Evolutionary conservation across 768 basidiomycete species (phyloP).

Genomic region (Pholiota conissans): DNA sequence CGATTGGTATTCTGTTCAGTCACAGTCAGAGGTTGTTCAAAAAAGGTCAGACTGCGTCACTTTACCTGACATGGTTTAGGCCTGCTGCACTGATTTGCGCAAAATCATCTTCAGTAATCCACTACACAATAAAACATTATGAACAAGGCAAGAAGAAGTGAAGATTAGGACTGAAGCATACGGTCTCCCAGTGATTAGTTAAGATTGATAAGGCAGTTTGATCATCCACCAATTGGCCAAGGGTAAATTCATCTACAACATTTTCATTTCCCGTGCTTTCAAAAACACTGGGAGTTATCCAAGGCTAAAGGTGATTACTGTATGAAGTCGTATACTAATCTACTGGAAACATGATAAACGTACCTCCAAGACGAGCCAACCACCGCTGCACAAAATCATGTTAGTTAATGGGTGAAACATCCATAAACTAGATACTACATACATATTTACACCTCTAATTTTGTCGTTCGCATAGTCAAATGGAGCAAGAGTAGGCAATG

Average conservation of each 20-base stretch:
- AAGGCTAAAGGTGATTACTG: slow-evolving; percentile 21
- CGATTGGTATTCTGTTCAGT: slow-evolving; percentile 58
- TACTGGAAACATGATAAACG: background rate
- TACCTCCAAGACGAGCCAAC: slow-evolving; percentile 29
- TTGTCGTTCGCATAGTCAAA: slow-evolving; percentile 24
- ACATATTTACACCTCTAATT: slow-evolving; percentile 29
- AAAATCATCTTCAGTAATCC: slow-evolving; percentile 70
- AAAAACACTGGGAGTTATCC: slow-evolving; percentile 29
- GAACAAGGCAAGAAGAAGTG: background rate
- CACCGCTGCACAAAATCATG: slow-evolving; percentile 17
- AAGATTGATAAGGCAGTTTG: slow-evolving; percentile 28
- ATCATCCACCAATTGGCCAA: slow-evolving; percentile 40
- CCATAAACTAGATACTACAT: slow-evolving; percentile 4
- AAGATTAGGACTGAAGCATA: slow-evolving; percentile 3
- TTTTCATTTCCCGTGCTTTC: slow-evolving; percentile 24
- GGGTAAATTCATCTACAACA: slow-evolving; percentile 26
- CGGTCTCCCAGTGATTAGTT: slow-evolving; percentile 49
- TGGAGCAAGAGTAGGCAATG: slow-evolving; percentile 13
- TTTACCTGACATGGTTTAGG: slow-evolving; percentile 69
- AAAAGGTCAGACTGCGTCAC: background rate
- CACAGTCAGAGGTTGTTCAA: background rate
- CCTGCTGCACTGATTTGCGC: slow-evolving; percentile 62
- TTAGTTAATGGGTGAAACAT: slow-evolving; percentile 1
- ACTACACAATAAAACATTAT: slow-evolving; percentile 11
- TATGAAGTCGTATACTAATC: background rate